phyloP scores from a whole-genome alignment of 192 early-diverging fungal genomes.

The Backusella australiensis region DNA sequence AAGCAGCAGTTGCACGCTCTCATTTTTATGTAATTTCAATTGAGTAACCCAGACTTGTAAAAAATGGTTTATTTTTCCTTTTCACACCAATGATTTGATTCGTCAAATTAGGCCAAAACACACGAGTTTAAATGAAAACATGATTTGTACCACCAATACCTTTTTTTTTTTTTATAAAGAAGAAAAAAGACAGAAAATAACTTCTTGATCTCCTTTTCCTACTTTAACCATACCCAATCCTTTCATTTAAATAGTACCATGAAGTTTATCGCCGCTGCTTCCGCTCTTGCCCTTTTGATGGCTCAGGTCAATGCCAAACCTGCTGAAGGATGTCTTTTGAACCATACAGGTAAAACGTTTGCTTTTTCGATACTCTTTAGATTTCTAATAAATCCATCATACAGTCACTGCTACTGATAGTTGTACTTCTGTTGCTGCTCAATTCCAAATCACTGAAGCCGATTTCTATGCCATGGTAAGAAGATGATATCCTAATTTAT shows the following conservation, averaged over 20 bases:
- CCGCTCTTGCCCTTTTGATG: neutral
- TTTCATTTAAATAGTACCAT: neutral
- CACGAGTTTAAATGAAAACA: neutral
- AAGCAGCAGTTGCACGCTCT: neutral
- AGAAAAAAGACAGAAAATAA: neutral
- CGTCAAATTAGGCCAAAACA: neutral
- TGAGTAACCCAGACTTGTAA: neutral
- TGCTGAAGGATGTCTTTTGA: slow-evolving; percentile 6
- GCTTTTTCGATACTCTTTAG: neutral
- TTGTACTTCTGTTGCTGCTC: slow-evolving; percentile 7
- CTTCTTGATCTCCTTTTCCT: neutral
- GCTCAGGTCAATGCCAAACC: slow-evolving; percentile 1
- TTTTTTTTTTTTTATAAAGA: neutral
- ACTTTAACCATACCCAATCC: neutral
- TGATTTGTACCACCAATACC: neutral
- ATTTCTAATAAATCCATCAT: neutral
- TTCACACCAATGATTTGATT: neutral
- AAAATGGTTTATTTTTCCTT: neutral
- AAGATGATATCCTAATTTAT: neutral
- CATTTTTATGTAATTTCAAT: neutral
- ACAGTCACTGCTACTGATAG: neutral
- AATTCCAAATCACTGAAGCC: slow-evolving; percentile 8
- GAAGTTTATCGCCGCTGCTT: neutral
- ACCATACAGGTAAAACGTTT: neutral
- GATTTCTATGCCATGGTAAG: slow-evolving; percentile 13